Base-by-base conservation (phyloP, 306 rosid species). In the Vigna mungo region DNA sequence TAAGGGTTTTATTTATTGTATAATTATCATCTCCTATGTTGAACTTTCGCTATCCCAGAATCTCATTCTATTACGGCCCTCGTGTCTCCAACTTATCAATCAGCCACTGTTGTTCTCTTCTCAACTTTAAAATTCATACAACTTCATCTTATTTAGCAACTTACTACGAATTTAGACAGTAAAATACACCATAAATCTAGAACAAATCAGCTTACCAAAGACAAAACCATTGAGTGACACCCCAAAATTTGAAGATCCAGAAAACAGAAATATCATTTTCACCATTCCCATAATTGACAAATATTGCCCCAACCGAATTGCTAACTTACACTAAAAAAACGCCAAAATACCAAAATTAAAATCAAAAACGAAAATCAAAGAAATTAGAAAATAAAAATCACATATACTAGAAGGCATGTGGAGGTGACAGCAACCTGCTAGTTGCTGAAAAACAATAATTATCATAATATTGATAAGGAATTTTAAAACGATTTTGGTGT, bases 231-330 rank as follows among this genome's bases (percentile, higher is more conserved):
- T 43, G 9, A 69, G 71, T 36, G 13, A 70, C 8, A 18, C 54
- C 46, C 6, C 4, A 12, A 66, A 48, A 75, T 34, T 21, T 39
- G 27, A 67, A 75, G 80, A 75, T 81, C 76, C 77, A 46, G 49
- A 58, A 30, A 62, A 60, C 8, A 16, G 16, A 64, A 84, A 14
- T 48, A 61, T 71, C 77, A 59, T 34, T 67, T 73, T 44, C 61
- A 25, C 74, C 56, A 17, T 43, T 39, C 68, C 49, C 49, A 58
- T 10, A 68, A 36, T 15, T 47, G 21, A 49, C 2, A 72, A 27
- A 64, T 21, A 82, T 47, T 14, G 25, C 76, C 39, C 52, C 64
- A 17, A 56, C 46, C 21, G 54, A 7, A 77, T 46, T 78, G 54
- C 25, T 39, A 44, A 7, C 34, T 41, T 32, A 46, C 9, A 49